Conservation (phyloP, 2,329 filamentous ascomycete species). For the Phialophora verrucosa region DNA sequence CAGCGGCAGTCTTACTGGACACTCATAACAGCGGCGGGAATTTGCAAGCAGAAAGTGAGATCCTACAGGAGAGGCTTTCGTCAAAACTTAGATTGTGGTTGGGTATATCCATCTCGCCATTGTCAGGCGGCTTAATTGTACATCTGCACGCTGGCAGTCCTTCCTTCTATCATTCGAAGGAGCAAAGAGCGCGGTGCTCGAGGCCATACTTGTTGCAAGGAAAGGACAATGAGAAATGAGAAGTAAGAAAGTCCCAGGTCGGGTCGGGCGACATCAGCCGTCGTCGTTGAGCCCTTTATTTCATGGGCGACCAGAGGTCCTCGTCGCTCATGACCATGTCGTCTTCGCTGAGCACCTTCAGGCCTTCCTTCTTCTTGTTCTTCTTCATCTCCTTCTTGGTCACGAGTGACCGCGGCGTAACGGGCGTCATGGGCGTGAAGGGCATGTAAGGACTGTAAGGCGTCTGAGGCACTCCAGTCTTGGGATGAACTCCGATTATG, state of each 20-base stretch:
- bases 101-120: slow-evolving; percentile 6
- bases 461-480: slow-evolving; percentile 54
- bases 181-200: slow-evolving; percentile 53
- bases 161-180: not conserved
- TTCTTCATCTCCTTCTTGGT: slow-evolving; percentile 52
- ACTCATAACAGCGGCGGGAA: not conserved
- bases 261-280: not conserved
- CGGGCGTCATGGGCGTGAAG: slow-evolving; percentile 56
- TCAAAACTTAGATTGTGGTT: not conserved
- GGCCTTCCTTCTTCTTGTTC: slow-evolving; percentile 50
- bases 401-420: slow-evolving; percentile 50
- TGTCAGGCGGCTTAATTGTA: slow-evolving; percentile 6
- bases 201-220: not conserved
- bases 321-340: slow-evolving; percentile 54
- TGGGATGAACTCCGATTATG: slow-evolving; percentile 46
- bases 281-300: not conserved
- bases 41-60: not conserved
- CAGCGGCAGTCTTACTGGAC: not conserved
- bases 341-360: slow-evolving; percentile 53
- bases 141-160: not conserved
- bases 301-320: slow-evolving; percentile 51
- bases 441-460: slow-evolving; percentile 60
- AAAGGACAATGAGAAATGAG: not conserved
- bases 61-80: not conserved
- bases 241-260: not conserved